These are phyloP conservation scores for Globisporangium splendens DNA, from an alignment of 352 stramenopile species.

Conservation along the genomic window DNA sequence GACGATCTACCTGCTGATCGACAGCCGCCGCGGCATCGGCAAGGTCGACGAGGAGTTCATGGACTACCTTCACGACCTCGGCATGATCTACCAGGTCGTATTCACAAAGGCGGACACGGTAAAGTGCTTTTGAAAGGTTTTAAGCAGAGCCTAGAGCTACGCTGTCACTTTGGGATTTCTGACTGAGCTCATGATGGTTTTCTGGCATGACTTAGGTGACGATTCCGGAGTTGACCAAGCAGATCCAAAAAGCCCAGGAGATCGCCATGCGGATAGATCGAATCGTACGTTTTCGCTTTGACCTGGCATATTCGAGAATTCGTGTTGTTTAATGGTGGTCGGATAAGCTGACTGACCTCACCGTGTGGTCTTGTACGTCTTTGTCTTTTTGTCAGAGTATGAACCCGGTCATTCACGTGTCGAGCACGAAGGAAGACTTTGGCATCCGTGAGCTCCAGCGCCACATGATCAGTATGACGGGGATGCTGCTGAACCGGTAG, in stretches of 20 bases:
- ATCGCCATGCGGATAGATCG: slow-evolving; percentile 42
- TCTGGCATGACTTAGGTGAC: slow-evolving; percentile 20
- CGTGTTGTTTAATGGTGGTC: too few species aligned
- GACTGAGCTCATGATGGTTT: background rate
- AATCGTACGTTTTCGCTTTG: slow-evolving; percentile 31
- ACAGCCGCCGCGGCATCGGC: slow-evolving; percentile 72
- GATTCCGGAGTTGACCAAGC: slow-evolving; percentile 35
- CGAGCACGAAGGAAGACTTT: slow-evolving; percentile 74
- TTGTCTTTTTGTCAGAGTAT: slow-evolving; percentile 72
- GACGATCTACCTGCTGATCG: slow-evolving; percentile 71
- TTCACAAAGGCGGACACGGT: slow-evolving; percentile 89
- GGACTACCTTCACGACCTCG: slow-evolving; percentile 80
- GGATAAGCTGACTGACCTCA: background rate
- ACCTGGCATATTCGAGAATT: background rate
- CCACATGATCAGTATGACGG: slow-evolving; percentile 65
- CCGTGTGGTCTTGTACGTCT: background rate
- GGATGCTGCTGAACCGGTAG: slow-evolving; percentile 26
- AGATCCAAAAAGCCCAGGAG: slow-evolving; percentile 48
- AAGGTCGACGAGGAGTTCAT: slow-evolving; percentile 86
- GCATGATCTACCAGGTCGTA: slow-evolving; percentile 84
- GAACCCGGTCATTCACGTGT: slow-evolving; percentile 79
- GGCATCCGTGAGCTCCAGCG: slow-evolving; percentile 75
- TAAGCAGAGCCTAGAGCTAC: too few species aligned
- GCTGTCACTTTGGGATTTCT: too few species aligned
- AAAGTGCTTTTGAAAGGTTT: background rate